Conservation (phyloP, 2,329 filamentous ascomycete genomes). For the Aspergillus sp. region DNA sequence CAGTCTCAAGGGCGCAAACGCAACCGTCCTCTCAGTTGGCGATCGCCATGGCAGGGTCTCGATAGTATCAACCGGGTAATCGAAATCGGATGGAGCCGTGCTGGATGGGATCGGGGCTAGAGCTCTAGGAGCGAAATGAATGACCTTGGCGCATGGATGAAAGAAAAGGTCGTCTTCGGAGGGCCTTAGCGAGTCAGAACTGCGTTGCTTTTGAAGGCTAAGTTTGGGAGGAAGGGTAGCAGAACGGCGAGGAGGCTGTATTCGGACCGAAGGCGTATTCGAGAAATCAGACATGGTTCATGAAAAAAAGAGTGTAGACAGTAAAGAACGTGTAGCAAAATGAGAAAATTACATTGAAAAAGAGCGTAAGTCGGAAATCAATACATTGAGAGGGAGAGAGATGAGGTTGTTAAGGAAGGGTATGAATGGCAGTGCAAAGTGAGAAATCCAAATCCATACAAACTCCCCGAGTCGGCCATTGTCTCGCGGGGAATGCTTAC, state of each 20-base stretch:
- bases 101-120: constrained; percentile 38
- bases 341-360: constrained; percentile 10
- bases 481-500: neutral
- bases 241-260: constrained; percentile 26
- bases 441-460: neutral
- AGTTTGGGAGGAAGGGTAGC: constrained; percentile 32
- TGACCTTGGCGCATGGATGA: constrained; percentile 65
- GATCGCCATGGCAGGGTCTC: constrained; percentile 67
- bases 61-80: constrained; percentile 46
- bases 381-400: neutral
- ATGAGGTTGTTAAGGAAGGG: neutral
- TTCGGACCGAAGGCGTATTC: constrained; percentile 21
- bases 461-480: neutral
- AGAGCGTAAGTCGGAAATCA: neutral
- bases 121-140: constrained; percentile 51
- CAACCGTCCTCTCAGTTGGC: constrained; percentile 72
- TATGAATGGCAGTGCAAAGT: neutral
- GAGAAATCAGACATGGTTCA: constrained; percentile 27
- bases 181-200: constrained; percentile 17
- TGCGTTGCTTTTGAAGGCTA: constrained; percentile 21
- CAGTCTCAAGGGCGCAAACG: constrained; percentile 72
- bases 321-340: constrained; percentile 1
- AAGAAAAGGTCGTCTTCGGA: constrained; percentile 55
- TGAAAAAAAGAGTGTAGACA: constrained; percentile 2
- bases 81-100: constrained; percentile 35